These are phyloP conservation scores for Candida boleticola DNA, from an alignment of 805 yeast species.

Conservation along the genomic window DNA sequence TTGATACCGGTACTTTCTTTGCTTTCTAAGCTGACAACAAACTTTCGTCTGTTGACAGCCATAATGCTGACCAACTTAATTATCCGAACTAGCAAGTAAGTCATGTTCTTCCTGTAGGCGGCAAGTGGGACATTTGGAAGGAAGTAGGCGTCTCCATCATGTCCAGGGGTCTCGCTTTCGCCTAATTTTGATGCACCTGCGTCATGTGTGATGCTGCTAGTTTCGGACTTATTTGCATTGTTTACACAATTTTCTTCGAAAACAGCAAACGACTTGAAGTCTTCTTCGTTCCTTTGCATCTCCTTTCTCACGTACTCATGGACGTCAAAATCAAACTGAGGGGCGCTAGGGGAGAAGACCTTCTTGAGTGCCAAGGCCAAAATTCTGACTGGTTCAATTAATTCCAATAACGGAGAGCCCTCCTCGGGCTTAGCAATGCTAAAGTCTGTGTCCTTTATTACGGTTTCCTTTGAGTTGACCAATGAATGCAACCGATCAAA, in stretches of 20 bases:
- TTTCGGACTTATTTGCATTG: not conserved
- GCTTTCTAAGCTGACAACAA: constrained; percentile 7
- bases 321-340: not conserved
- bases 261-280: too few species aligned
- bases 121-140: not conserved
- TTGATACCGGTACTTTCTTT: constrained; percentile 1
- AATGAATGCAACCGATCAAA: constrained; percentile 16
- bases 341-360: not conserved
- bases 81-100: not conserved
- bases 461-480: not conserved
- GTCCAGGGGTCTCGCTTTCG: not conserved
- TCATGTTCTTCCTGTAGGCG: not conserved
- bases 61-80: not conserved
- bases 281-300: not conserved
- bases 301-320: not conserved
- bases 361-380: not conserved
- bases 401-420: not conserved
- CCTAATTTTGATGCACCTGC: not conserved
- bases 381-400: not conserved
- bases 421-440: too few species aligned
- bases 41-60: constrained; percentile 1
- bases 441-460: not conserved
- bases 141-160: not conserved
- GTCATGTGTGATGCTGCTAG: not conserved
- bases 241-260: too few species aligned